phyloP scores from a whole-genome alignment of 768 basidiomycete species.

The Cystofilobasidium bisporidii region DNA sequence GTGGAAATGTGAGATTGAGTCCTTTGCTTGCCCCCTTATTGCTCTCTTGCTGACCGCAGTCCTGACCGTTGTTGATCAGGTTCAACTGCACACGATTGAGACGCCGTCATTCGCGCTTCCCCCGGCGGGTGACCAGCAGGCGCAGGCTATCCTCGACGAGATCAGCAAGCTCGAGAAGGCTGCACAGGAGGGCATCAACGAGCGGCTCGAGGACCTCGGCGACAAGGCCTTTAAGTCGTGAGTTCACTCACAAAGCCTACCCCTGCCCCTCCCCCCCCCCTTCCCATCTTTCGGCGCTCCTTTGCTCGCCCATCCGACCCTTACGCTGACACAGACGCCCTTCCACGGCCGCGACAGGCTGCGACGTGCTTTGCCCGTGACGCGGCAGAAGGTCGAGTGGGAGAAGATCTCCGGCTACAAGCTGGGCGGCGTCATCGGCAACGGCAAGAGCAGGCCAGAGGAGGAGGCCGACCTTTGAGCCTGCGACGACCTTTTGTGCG shows the following conservation, averaged over 20 bases:
- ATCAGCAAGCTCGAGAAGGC: conserved; percentile 71
- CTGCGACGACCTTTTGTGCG: background rate
- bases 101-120: conserved; percentile 50
- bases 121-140: conserved; percentile 33
- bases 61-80: conserved; percentile 45
- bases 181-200: conserved; percentile 69
- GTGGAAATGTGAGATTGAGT: conserved; percentile 97
- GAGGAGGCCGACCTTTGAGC: conserved; percentile 12
- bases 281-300: too few relatives aligned
- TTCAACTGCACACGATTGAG: conserved; percentile 76
- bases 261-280: too few relatives aligned
- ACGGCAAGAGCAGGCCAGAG: background rate
- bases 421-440: conserved; percentile 20
- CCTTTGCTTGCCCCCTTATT: background rate
- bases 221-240: conserved; percentile 81
- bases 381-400: conserved; percentile 91
- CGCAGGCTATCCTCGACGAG: conserved; percentile 61
- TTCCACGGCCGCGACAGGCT: conserved; percentile 43
- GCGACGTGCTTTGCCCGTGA: conserved; percentile 80
- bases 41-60: background rate
- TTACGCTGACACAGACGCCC: conserved; percentile 7
- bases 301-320: background rate
- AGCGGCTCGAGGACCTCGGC: conserved; percentile 76
- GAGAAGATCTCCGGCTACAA: conserved; percentile 55
- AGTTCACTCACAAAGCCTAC: too few relatives aligned